Evolutionary conservation across 75 land plant genomes (phyloP).

Genomic region (Ceratopteris richardii): DNA sequence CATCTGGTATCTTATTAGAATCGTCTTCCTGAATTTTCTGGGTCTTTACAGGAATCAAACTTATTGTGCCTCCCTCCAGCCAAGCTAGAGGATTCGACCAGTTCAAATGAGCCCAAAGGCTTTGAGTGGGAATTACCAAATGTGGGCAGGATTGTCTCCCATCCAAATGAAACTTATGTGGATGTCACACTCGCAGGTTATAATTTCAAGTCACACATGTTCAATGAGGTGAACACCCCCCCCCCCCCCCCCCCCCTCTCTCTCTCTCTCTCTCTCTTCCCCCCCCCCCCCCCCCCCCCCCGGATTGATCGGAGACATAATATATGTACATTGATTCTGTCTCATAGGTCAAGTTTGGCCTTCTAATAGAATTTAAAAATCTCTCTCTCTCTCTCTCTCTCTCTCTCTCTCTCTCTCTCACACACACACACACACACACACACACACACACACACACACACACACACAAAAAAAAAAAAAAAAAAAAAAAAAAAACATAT

Average conservation of each 20-base stretch:
- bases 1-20: too few relatives aligned
- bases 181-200: conserved; percentile 29
- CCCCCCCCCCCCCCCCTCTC: too few relatives aligned
- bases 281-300: not conserved
- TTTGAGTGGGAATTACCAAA: conserved; percentile 37
- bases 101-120: conserved; percentile 16
- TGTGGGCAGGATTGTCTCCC: conserved; percentile 18
- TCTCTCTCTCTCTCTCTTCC: conserved; percentile 3
- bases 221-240: conserved; percentile 14
- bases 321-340: too few relatives aligned
- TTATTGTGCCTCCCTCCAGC: not conserved
- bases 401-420: conserved; percentile 4
- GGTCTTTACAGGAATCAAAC: conserved; percentile 23
- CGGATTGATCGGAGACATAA: too few relatives aligned
- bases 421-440: too few relatives aligned
- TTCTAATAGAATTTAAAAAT: too few relatives aligned
- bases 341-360: too few relatives aligned
- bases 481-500: too few relatives aligned
- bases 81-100: not conserved
- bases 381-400: too few relatives aligned
- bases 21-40: too few relatives aligned
- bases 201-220: conserved; percentile 26
- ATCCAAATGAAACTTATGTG: conserved; percentile 15
- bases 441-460: too few relatives aligned
- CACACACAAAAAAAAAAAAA: too few relatives aligned